Evolutionary conservation across 169 alveolate species (phyloP), one percentile per base, ranked within the genome.

Genomic region (Pseudocohnilembus persalinus): DNA sequence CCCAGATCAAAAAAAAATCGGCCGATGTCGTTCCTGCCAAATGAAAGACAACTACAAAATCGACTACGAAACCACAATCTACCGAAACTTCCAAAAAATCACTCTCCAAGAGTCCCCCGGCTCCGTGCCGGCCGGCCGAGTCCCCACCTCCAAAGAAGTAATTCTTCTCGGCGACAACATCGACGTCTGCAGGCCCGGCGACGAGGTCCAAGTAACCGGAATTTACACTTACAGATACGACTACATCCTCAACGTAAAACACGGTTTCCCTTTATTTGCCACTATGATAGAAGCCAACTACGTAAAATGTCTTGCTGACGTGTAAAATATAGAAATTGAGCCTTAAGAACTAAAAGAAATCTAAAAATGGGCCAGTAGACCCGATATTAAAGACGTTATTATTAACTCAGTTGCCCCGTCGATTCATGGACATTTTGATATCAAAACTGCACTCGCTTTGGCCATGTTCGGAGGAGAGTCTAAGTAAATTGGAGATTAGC

Each of bases 161-260:
- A 93, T 98, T 33, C 96, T 99, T 24, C 92, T 96, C 24, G 99
- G 99, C 73, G 99, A 99, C 91, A 90, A 98, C 82, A 99, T 99
- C 4, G 99, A 99, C 91, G 88, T 95, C 26, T 99, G 99, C 30
- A 94, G 99, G 72, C 99, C 99, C 28, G 99, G 99, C n/a, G 99
- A 99, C 89, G 99, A 97, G 87, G 99, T 99, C 31, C 99, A 97
- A 87, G 95, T 98, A 0, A 94, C 99, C 31, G 99, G 99, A 32
- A 96, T 98, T 35, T 99, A 97, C 93, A 94, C 97, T 85, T 96
- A 98, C 74, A 97, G 97, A 90, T 98, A 97, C 79, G 99, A 98
- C 81, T 94, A 96, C 29, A 96, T 97, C 68, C 92, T 98, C 82
- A 99, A 98, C 90, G 97, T 97, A 27, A 98, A 98, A 87, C 98